These are phyloP conservation scores for Hyphopichia buzzinii DNA, from an alignment of 1,139 yeast species.

Conservation along the genomic window DNA sequence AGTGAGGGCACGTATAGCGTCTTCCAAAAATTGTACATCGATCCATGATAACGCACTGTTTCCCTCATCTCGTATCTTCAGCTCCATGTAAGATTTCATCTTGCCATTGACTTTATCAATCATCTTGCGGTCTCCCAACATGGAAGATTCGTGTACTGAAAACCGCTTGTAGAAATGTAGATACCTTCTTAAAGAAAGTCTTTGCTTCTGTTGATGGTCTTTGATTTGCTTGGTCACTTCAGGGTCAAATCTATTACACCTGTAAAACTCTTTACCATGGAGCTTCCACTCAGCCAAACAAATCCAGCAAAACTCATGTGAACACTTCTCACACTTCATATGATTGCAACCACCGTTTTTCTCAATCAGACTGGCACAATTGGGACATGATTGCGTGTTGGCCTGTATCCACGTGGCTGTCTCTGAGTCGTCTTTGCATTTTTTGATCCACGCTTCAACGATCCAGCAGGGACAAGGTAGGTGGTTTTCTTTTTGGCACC, in stretches of 20 bases:
- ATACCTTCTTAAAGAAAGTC: slow-evolving; percentile 59
- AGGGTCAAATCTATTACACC: slow-evolving; percentile 61
- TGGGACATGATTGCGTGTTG: slow-evolving; percentile 82
- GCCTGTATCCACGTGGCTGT: slow-evolving; percentile 88
- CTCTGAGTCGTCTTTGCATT: slow-evolving; percentile 85
- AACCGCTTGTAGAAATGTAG: slow-evolving; percentile 76
- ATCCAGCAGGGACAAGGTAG: slow-evolving; percentile 78
- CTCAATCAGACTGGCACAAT: slow-evolving; percentile 61
- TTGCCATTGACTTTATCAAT: slow-evolving; percentile 61
- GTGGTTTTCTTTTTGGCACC: slow-evolving; percentile 77
- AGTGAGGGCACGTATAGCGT: slow-evolving; percentile 62
- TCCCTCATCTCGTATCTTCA: slow-evolving; percentile 21
- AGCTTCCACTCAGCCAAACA: slow-evolving; percentile 74
- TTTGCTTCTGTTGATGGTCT: slow-evolving; percentile 30
- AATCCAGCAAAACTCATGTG: slow-evolving; percentile 88
- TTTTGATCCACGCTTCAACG: slow-evolving; percentile 70
- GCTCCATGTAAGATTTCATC: slow-evolving; percentile 55
- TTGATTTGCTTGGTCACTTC: slow-evolving; percentile 32
- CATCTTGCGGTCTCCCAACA: slow-evolving; percentile 67
- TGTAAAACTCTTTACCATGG: slow-evolving; percentile 67
- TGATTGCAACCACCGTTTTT: slow-evolving; percentile 97
- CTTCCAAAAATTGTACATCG: slow-evolving; percentile 80
- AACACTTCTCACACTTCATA: slow-evolving; percentile 83
- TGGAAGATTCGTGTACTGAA: slow-evolving; percentile 74
- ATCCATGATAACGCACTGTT: slow-evolving; percentile 68